Conservation (phyloP, 805 yeast genomes). For the Priceomyces castillae region DNA sequence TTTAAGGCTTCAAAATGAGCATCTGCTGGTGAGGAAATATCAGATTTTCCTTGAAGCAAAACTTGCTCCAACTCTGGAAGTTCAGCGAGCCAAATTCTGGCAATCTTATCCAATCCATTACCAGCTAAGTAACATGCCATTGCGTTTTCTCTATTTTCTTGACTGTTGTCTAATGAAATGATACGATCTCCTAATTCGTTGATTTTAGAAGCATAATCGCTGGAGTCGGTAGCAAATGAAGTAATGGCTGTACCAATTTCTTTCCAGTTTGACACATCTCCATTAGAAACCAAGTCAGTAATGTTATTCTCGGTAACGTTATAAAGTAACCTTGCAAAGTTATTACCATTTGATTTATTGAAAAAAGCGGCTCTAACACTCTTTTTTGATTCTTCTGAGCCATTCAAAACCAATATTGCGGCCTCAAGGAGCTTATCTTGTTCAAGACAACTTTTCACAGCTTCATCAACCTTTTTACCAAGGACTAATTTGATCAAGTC, state of each 20-base stretch:
- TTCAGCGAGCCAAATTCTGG: slow-evolving; percentile 83
- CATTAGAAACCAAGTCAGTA: slow-evolving; percentile 72
- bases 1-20: slow-evolving; percentile 82
- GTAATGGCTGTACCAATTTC: slow-evolving; percentile 69
- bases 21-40: slow-evolving; percentile 62
- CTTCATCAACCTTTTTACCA: slow-evolving; percentile 59
- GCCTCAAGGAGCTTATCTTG: slow-evolving; percentile 74
- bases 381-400: slow-evolving; percentile 55
- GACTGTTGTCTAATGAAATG: slow-evolving; percentile 24
- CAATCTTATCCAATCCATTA: slow-evolving; percentile 71
- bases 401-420: slow-evolving; percentile 71
- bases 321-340: slow-evolving; percentile 73
- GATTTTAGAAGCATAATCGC: slow-evolving; percentile 53
- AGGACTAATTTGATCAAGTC: slow-evolving; percentile 45
- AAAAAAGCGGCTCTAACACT: slow-evolving; percentile 74
- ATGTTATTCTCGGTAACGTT: slow-evolving; percentile 54
- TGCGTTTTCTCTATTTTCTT: slow-evolving; percentile 66
- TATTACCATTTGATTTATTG: slow-evolving; percentile 48
- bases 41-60: slow-evolving; percentile 45
- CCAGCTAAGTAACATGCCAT: slow-evolving; percentile 78
- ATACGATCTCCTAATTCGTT: slow-evolving; percentile 78
- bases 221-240: slow-evolving; percentile 48
- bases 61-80: slow-evolving; percentile 39
- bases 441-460: slow-evolving; percentile 64
- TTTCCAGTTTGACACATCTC: slow-evolving; percentile 79